Evolutionary conservation across 1,139 yeast species (phyloP).

Genomic region (Taphrina betulina): DNA sequence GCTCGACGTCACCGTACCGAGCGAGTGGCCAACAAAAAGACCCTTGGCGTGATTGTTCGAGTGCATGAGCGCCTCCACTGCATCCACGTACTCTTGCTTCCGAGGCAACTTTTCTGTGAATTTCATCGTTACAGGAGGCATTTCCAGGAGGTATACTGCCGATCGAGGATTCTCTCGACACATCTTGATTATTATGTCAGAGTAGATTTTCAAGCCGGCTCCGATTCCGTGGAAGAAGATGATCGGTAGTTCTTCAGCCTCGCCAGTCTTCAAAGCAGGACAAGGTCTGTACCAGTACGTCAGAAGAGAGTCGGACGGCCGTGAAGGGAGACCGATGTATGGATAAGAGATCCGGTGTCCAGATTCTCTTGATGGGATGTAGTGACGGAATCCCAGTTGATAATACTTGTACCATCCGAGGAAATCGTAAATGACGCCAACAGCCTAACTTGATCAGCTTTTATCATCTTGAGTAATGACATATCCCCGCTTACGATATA

Average conservation of each 20-base stretch:
- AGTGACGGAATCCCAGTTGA: conserved; percentile 21
- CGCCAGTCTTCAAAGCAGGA: conserved; percentile 1
- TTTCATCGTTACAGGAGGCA: conserved; percentile 29
- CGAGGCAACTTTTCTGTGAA: conserved; percentile 22
- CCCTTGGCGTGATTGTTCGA: conserved; percentile 11
- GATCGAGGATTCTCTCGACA: conserved; percentile 17
- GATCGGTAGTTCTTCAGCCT: conserved; percentile 20
- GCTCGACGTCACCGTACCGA: conserved; percentile 29
- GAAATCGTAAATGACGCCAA: conserved; percentile 25
- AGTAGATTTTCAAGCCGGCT: conserved; percentile 32
- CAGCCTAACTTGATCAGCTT: conserved; percentile 1
- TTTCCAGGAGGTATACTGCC: conserved; percentile 30
- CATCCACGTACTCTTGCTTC: conserved; percentile 23
- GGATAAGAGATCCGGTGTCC: conserved; percentile 29
- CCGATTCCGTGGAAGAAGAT: conserved; percentile 34
- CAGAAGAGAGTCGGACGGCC: conserved; percentile 20
- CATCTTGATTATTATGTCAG: conserved; percentile 14
- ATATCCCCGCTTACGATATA: conserved; percentile 10
- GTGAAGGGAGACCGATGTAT: conserved; percentile 24
- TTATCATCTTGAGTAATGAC: neutral
- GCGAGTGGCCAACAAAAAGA: conserved; percentile 29
- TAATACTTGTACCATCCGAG: conserved; percentile 18
- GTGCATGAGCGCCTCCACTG: conserved; percentile 13
- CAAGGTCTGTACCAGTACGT: conserved; percentile 30
- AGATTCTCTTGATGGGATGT: conserved; percentile 16